Conservation (phyloP, 805 yeast species). For the Saccharomycopsis vini region DNA sequence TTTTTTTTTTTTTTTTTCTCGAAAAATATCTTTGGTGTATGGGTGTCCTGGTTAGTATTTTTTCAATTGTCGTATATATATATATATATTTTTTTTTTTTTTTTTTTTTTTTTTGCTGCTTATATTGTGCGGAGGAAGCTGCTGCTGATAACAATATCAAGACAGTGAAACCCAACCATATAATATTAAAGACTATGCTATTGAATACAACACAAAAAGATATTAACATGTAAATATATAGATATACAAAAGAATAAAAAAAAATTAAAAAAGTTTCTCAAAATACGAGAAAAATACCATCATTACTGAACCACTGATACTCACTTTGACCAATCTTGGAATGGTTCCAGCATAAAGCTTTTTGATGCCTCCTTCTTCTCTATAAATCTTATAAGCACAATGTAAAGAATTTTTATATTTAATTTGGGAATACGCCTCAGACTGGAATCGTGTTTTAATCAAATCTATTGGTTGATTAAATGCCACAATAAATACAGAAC, state of each 20-base stretch:
- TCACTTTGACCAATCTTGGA: conserved; percentile 63
- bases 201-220: not conserved
- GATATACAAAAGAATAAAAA: too few species aligned
- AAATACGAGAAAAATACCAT: conserved; percentile 16
- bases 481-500: conserved; percentile 66
- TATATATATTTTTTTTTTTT: too few species aligned
- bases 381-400: conserved; percentile 40
- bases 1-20: not conserved
- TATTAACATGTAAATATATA: too few species aligned
- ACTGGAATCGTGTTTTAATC: conserved; percentile 78
- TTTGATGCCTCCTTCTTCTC: conserved; percentile 34
- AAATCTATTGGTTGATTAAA: conserved; percentile 87
- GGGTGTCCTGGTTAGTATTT: too few species aligned
- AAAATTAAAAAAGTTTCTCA: conserved; percentile 5
- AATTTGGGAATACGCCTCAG: conserved; percentile 29
- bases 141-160: not conserved
- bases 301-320: conserved; percentile 44
- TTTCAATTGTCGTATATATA: too few species aligned
- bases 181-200: not conserved
- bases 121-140: too few species aligned
- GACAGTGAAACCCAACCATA: not conserved
- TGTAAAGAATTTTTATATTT: conserved; percentile 55
- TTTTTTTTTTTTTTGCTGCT: too few species aligned
- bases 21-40: not conserved
- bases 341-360: conserved; percentile 50